Conservation (phyloP, 2,329 filamentous ascomycete species). For the Rasamsonia emersonii region DNA sequence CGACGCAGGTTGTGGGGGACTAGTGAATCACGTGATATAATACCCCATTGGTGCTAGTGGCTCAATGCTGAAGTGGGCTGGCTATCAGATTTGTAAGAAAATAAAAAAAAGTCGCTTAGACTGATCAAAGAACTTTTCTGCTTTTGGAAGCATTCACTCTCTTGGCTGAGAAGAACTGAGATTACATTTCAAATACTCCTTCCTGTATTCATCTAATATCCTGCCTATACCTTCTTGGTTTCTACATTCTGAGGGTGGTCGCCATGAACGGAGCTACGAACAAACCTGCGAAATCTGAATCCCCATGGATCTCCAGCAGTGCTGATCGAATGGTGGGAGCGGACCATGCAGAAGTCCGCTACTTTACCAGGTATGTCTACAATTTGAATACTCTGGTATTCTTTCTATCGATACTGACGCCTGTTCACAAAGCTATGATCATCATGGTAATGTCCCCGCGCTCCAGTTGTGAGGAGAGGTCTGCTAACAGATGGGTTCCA, state of each 20-base stretch:
- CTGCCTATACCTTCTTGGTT: not conserved
- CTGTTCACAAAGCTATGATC: constrained; percentile 67
- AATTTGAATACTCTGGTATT: constrained; percentile 12
- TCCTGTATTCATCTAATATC: constrained; percentile 11
- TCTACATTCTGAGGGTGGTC: not conserved
- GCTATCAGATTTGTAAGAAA: constrained; percentile 4
- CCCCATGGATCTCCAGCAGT: constrained; percentile 25
- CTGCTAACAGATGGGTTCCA: too few species aligned
- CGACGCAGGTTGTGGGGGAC: too few species aligned
- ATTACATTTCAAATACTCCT: constrained; percentile 2
- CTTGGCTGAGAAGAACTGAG: constrained; percentile 5
- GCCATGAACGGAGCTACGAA: constrained; percentile 24
- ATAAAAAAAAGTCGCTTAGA: constrained; percentile 10
- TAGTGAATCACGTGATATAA: constrained; percentile 17
- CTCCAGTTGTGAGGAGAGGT: constrained; percentile 4
- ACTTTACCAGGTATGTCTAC: constrained; percentile 80
- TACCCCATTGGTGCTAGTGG: constrained; percentile 2
- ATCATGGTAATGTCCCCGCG: constrained; percentile 62
- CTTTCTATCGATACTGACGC: constrained; percentile 12
- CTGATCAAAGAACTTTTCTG: constrained; percentile 12
- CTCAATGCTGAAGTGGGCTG: constrained; percentile 8
- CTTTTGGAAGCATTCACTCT: constrained; percentile 1
- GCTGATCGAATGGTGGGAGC: constrained; percentile 49
- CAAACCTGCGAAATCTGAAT: constrained; percentile 15
- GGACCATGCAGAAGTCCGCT: constrained; percentile 95